These are phyloP conservation scores for Linnemannia hyalina DNA, from an alignment of 192 early-diverging fungal species.

Conservation along the genomic window DNA sequence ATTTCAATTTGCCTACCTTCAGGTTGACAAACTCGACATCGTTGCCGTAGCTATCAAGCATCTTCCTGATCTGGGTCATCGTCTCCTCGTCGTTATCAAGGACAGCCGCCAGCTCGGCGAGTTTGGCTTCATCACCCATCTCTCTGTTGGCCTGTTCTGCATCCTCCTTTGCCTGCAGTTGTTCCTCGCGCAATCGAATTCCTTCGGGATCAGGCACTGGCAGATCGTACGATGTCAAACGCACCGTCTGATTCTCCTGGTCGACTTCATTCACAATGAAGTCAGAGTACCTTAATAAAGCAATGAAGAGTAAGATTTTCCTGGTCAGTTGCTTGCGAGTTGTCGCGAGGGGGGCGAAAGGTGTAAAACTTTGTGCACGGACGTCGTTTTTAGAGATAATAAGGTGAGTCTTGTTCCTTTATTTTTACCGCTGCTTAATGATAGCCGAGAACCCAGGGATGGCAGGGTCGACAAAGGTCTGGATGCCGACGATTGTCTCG, in stretches of 20 bases:
- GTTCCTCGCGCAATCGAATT: constrained; percentile 15
- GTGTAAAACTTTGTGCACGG: background rate
- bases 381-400: background rate
- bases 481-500: constrained; percentile 81
- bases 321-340: background rate
- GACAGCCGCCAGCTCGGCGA: constrained; percentile 27
- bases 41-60: constrained; percentile 54
- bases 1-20: constrained; percentile 21
- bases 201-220: constrained; percentile 26
- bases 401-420: background rate
- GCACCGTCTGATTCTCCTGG: constrained; percentile 74
- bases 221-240: constrained; percentile 60
- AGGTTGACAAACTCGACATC: constrained; percentile 49
- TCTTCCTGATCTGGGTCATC: constrained; percentile 39
- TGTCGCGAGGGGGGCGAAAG: background rate
- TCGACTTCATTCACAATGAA: constrained; percentile 97
- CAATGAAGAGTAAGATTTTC: background rate
- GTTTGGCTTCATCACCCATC: constrained; percentile 37
- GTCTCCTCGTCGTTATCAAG: constrained; percentile 26
- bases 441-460: constrained; percentile 68
- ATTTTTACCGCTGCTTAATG: constrained; percentile 70
- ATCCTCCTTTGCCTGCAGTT: constrained; percentile 38
- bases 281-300: constrained; percentile 75
- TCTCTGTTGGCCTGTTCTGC: constrained; percentile 28
- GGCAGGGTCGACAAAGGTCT: constrained; percentile 61